Base-by-base conservation (phyloP, 352 stramenopile species). In the Phytophthora fragariae region DNA sequence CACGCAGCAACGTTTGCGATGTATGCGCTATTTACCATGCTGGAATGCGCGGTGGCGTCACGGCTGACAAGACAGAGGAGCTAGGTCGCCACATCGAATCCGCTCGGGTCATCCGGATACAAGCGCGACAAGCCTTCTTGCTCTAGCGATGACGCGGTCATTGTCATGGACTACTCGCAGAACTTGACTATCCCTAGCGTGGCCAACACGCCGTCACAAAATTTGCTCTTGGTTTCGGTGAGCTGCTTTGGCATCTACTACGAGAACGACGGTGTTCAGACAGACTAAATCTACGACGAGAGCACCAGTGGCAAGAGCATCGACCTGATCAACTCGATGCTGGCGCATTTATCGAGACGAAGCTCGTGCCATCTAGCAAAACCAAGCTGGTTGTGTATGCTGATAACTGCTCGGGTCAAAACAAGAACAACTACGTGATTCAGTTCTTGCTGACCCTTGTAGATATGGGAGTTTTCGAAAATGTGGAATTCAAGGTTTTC, bases 101-200 rank as follows among this genome's bases (percentile, higher is more conserved):
- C 4, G 70, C 64, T 2, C 57, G 54, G 9, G 31, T 47, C 1
- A 76, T 76, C 58, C 15, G 63, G 70, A 33, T 73, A 77, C 49
- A 65, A 62, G 19, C 54, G 46, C 0, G 60, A 76, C 14, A 41
- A 73, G 27, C 2, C 29, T 1, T 55, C 44, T 12, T 55, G 46
- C 15, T 21, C 14, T 1, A 44, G 15, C 9, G 60, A 68, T 21
- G 24, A 68, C 24, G 62, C 54, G 1, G 62, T 70, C 2, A 33
- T 72, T 10, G 60, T 72, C 8, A 75, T 79, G 44, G 72, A 75
- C 39, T 75, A 56, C 35, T 69, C 57, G 9, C 62, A 75, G 31
- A 79, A 79, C 9, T 12, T 70, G 14, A 70, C 53, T 1, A 47
- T 75, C 2, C 72, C 66, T 0, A 69, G 57, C 6, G 50, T 69